These are phyloP conservation scores for Leishmania guyanensis DNA, from an alignment of 208 protist species.

Conservation along the genomic window DNA sequence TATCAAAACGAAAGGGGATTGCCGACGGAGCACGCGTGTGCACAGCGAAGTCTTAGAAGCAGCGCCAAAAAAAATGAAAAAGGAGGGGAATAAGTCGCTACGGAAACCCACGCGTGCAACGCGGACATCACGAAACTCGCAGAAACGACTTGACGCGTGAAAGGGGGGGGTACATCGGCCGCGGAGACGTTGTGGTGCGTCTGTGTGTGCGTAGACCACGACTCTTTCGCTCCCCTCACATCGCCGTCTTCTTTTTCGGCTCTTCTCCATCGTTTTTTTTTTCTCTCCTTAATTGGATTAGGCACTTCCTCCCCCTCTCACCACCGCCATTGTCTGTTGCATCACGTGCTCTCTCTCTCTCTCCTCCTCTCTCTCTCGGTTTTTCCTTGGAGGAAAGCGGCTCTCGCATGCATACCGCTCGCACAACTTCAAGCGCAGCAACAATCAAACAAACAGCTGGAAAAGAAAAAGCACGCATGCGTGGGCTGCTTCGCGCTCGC, in stretches of 20 bases:
- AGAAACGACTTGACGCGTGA: neutral
- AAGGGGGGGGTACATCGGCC: neutral
- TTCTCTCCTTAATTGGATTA: neutral
- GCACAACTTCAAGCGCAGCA: neutral
- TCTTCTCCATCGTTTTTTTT: neutral
- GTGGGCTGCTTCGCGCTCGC: neutral
- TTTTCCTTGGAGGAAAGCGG: neutral
- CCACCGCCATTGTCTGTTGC: neutral
- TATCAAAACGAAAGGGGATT: neutral
- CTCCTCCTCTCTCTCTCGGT: conserved; percentile 2
- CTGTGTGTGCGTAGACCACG: neutral
- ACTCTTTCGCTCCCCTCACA: neutral
- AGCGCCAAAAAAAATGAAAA: neutral
- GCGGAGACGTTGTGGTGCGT: neutral
- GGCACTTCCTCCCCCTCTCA: neutral
- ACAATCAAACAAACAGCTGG: neutral
- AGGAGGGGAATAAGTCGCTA: neutral
- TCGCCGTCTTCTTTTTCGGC: neutral
- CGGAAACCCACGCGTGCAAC: neutral
- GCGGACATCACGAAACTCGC: neutral
- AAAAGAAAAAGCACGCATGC: neutral
- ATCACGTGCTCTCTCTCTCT: neutral
- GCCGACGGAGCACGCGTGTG: neutral
- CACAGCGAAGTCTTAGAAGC: neutral
- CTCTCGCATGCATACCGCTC: neutral